Evolutionary conservation across 257 asterid genomes (phyloP).

Genomic region (Fraxinus quadrangulata): DNA sequence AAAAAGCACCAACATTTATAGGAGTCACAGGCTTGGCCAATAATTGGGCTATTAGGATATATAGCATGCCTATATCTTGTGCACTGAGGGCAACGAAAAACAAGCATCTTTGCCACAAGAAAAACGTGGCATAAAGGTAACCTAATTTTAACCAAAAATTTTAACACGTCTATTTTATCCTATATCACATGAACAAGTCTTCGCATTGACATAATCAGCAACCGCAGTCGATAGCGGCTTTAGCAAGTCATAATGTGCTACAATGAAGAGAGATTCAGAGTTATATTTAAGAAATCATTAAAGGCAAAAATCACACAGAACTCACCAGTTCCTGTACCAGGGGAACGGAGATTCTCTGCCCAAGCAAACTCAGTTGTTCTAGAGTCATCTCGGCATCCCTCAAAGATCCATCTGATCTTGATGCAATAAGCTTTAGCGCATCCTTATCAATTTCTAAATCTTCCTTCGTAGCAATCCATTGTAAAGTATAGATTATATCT

Average conservation of each 20-base stretch:
- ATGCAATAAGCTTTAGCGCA: constrained; percentile 85
- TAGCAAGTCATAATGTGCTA: not conserved
- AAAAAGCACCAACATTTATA: not conserved
- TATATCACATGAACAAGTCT: not conserved
- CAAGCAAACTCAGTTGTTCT: constrained; percentile 83
- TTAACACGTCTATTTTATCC: not conserved
- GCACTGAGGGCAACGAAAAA: not conserved
- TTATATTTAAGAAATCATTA: not conserved
- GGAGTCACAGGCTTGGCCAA: not conserved
- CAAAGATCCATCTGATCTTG: constrained; percentile 84
- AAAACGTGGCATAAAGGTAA: not conserved
- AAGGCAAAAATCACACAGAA: not conserved
- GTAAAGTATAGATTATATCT: constrained; percentile 71
- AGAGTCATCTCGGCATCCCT: constrained; percentile 97
- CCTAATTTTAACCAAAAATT: not conserved
- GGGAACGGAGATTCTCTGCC: constrained; percentile 71
- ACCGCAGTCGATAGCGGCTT: not conserved
- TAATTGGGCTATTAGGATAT: not conserved
- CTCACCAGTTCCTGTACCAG: constrained; percentile 72
- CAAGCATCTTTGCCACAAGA: not conserved
- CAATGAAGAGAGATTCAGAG: not conserved
- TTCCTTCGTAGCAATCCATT: constrained; percentile 77
- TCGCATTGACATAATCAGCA: not conserved
- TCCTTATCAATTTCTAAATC: constrained; percentile 71
- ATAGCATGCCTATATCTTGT: not conserved